Evolutionary conservation across 179 eudicot species (phyloP).

Genomic region (Gypsophila paniculata): DNA sequence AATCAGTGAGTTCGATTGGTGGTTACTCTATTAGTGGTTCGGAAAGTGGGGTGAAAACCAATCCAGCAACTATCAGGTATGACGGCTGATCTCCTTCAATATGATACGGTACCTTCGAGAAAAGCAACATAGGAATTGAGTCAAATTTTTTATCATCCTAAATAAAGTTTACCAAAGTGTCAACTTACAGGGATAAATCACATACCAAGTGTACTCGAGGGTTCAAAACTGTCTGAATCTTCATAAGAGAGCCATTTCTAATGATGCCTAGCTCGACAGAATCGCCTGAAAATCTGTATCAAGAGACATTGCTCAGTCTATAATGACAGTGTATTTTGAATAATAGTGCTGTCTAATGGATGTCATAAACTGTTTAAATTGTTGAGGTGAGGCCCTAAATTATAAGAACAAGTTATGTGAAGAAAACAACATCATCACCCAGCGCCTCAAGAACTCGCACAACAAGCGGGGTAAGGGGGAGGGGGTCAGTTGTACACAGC

Average conservation of each 20-base stretch:
- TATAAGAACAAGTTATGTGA: too few species aligned
- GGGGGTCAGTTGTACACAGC: too few species aligned
- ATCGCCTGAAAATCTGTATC: slow-evolving; percentile 69
- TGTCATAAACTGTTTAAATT: too few species aligned
- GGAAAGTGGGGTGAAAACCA: slow-evolving; percentile 93
- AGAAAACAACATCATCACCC: too few species aligned
- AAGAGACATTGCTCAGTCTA: slow-evolving; percentile 19
- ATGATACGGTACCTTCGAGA: slow-evolving; percentile 78
- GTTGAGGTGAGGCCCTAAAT: too few species aligned
- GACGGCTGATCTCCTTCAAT: slow-evolving; percentile 92
- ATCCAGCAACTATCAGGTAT: slow-evolving; percentile 85
- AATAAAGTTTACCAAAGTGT: background rate
- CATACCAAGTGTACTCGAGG: slow-evolving; percentile 90
- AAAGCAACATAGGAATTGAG: slow-evolving; percentile 1
- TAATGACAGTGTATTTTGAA: background rate
- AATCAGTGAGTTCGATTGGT: slow-evolving; percentile 14
- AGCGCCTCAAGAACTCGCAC: too few species aligned
- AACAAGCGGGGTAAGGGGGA: too few species aligned
- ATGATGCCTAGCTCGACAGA: slow-evolving; percentile 81
- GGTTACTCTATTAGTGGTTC: slow-evolving; percentile 85
- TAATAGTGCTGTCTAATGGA: background rate
- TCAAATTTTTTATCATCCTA: background rate
- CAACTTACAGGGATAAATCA: slow-evolving; percentile 15
- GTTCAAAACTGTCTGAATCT: slow-evolving; percentile 61
- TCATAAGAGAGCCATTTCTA: slow-evolving; percentile 62